Evolutionary conservation across 2,329 filamentous ascomycete genomes (phyloP).

Genomic region (Diaporthe vaccinii): DNA sequence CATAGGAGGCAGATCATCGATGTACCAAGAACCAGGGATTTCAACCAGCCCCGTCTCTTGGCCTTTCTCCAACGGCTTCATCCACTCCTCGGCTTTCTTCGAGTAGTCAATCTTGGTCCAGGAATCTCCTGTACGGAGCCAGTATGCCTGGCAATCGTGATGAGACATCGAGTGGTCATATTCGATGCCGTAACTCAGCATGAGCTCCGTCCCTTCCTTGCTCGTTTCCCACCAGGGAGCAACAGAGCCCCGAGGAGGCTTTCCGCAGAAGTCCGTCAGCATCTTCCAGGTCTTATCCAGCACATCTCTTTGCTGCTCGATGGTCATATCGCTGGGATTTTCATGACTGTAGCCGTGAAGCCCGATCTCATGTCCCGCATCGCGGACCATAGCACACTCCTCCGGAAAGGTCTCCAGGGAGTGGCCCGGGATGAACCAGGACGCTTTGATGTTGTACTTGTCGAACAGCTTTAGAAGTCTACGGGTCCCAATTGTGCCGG

Average conservation of each 20-base stretch:
- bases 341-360: slow-evolving; percentile 55
- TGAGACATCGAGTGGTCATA: slow-evolving; percentile 79
- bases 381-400: slow-evolving; percentile 58
- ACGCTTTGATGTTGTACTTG: slow-evolving; percentile 79
- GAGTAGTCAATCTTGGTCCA: slow-evolving; percentile 79
- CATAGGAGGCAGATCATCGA: slow-evolving; percentile 76
- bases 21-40: slow-evolving; percentile 76
- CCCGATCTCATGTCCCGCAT: slow-evolving; percentile 63
- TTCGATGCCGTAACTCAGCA: slow-evolving; percentile 76
- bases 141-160: slow-evolving; percentile 75
- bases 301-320: slow-evolving; percentile 82
- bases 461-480: slow-evolving; percentile 79
- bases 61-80: slow-evolving; percentile 74
- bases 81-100: slow-evolving; percentile 73
- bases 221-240: slow-evolving; percentile 83
- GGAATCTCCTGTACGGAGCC: slow-evolving; percentile 71
- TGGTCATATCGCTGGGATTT: slow-evolving; percentile 66
- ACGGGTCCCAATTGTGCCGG: slow-evolving; percentile 75
- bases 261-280: slow-evolving; percentile 78
- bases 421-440: slow-evolving; percentile 65
- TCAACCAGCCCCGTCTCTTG: slow-evolving; percentile 74
- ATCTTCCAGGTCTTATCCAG: slow-evolving; percentile 81
- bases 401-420: slow-evolving; percentile 64
- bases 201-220: slow-evolving; percentile 74
- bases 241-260: slow-evolving; percentile 78